These are phyloP conservation scores for Ambrosia trifida DNA, from an alignment of 129 eudicot genomes.

Conservation along the genomic window DNA sequence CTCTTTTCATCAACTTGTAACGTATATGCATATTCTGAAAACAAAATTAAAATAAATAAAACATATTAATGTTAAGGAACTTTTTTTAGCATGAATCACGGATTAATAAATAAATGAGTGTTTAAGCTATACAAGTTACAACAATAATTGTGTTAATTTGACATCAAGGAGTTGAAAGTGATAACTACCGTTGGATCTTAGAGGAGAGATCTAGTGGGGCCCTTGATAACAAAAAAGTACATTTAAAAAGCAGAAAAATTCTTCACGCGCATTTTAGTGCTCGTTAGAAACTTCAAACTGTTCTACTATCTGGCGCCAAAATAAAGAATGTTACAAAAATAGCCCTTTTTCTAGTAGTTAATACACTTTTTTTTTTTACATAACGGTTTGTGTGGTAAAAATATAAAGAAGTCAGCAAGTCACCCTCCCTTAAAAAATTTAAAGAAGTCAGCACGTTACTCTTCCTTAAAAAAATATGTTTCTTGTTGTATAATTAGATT, in stretches of 20 bases:
- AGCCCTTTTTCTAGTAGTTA: conserved; percentile 18
- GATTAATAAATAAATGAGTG: not conserved
- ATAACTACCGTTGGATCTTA: conserved; percentile 40
- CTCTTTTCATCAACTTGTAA: conserved; percentile 97
- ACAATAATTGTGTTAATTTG: conserved; percentile 20
- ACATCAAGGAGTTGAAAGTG: conserved; percentile 17
- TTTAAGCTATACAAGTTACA: too few species aligned
- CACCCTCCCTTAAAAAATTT: too few species aligned
- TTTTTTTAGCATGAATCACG: not conserved
- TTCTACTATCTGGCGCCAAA: conserved; percentile 44
- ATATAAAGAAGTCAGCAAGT: not conserved
- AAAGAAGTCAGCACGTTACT: not conserved
- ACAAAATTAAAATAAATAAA: not conserved
- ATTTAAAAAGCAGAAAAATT: conserved; percentile 37
- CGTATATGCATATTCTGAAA: conserved; percentile 91
- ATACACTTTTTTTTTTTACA: not conserved
- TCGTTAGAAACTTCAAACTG: conserved; percentile 25
- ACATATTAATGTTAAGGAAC: not conserved
- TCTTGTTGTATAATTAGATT: too few species aligned
- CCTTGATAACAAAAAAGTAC: conserved; percentile 26
- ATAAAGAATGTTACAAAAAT: conserved; percentile 1
- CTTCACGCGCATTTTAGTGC: conserved; percentile 57
- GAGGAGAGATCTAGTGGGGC: conserved; percentile 31
- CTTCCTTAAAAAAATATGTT: too few species aligned
- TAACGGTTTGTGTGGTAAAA: not conserved